These are phyloP conservation scores for Ascochyta fabae DNA, from an alignment of 2,329 filamentous ascomycete genomes.

Conservation along the genomic window DNA sequence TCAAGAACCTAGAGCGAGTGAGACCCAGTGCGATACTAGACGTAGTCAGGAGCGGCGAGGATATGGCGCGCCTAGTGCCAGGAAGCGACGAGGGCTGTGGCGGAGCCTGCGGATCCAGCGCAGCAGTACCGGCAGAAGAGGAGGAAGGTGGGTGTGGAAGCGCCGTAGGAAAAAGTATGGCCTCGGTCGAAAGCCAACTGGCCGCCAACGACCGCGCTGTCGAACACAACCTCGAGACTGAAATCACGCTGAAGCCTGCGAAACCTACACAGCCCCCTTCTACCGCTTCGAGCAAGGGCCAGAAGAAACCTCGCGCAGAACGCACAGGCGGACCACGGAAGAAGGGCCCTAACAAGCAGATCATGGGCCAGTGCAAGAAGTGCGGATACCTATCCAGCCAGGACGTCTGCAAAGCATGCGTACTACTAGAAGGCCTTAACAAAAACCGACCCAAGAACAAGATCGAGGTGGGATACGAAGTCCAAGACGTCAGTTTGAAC, in stretches of 20 bases:
- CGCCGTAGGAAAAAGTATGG: constrained; percentile 73
- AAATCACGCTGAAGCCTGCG: constrained; percentile 58
- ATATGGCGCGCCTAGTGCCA: constrained; percentile 89
- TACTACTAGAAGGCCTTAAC: constrained; percentile 86
- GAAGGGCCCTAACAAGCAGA: constrained; percentile 60
- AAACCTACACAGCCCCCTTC: neutral
- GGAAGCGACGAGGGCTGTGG: constrained; percentile 49
- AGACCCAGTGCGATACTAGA: constrained; percentile 93
- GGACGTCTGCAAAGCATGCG: constrained; percentile 90
- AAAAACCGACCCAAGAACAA: constrained; percentile 63
- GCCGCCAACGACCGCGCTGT: constrained; percentile 67
- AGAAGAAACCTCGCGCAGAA: constrained; percentile 24
- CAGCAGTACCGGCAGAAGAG: constrained; percentile 65
- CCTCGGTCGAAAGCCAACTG: constrained; percentile 78
- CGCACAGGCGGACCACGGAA: constrained; percentile 30
- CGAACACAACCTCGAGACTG: constrained; percentile 66
- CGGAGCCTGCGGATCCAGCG: constrained; percentile 40
- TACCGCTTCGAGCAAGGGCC: constrained; percentile 18
- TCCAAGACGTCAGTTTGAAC: constrained; percentile 29
- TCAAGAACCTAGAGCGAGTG: constrained; percentile 94
- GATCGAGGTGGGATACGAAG: constrained; percentile 41
- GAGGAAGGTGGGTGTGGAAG: constrained; percentile 77
- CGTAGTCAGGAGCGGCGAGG: constrained; percentile 92
- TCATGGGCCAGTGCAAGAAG: constrained; percentile 80
- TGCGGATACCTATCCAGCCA: constrained; percentile 98